Percentiles rank a stretch among this genome's conserved stretches.
Evolutionary conservation across 768 basidiomycete species (phyloP).

Genomic region (Multifurca ochricompacta): DNA sequence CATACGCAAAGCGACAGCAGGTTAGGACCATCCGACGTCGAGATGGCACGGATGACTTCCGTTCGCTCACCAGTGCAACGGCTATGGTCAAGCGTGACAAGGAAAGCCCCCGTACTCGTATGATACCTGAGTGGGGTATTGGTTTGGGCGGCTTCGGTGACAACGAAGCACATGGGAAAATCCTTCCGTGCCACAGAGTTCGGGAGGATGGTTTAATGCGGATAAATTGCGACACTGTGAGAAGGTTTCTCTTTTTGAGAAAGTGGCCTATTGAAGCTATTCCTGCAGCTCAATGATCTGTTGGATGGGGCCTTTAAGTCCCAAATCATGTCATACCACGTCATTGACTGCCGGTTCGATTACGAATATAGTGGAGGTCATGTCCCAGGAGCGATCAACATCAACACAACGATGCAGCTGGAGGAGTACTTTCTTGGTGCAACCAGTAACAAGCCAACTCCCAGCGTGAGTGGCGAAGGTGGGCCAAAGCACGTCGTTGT

Average conservation of each 20-base stretch:
- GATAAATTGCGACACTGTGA: conserved; percentile 71
- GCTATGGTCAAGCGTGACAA: conserved; percentile 23
- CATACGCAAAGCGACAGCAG: conserved; percentile 71
- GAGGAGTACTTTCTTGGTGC: conserved; percentile 72
- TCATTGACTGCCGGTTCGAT: conserved; percentile 97
- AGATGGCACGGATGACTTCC: conserved; percentile 76
- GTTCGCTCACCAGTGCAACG: conserved; percentile 62
- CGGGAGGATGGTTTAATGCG: conserved; percentile 95
- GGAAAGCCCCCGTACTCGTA: conserved; percentile 20
- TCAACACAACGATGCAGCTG: conserved; percentile 71
- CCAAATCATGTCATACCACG: conserved; percentile 57
- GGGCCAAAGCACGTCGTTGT: conserved; percentile 78
- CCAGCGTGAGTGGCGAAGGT: conserved; percentile 68
- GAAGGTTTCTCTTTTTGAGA: conserved; percentile 23
- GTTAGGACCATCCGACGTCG: conserved; percentile 69
- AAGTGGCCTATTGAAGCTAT: conserved; percentile 13
- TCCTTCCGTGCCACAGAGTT: conserved; percentile 88
- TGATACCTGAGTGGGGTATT: conserved; percentile 34
- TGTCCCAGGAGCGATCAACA: conserved; percentile 87
- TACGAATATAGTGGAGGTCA: conserved; percentile 96
- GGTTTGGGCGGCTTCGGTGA: conserved; percentile 85
- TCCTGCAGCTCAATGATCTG: conserved; percentile 60
- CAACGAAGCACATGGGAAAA: conserved; percentile 88
- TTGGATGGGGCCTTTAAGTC: conserved; percentile 68
- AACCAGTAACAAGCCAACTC: conserved; percentile 46